These are phyloP conservation scores for Thinopyrum elongatum DNA, from an alignment of 176 grass and related monocot genomes.

Conservation along the genomic window DNA sequence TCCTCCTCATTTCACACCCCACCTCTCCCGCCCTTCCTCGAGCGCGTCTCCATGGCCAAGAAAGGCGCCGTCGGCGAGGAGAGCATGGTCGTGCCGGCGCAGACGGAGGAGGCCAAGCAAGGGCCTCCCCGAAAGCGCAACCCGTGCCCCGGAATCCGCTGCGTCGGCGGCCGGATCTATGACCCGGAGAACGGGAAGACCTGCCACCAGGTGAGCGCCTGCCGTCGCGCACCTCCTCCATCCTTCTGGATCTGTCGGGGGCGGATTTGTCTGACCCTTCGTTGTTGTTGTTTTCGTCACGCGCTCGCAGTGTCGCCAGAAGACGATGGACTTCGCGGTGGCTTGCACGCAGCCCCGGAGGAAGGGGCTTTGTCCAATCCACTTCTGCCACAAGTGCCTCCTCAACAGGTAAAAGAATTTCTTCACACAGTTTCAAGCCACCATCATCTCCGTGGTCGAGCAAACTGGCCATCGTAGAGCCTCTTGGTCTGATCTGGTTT, in stretches of 20 bases:
- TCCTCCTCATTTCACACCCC: background rate
- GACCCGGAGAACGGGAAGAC: conserved; percentile 76
- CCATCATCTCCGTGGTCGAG: background rate
- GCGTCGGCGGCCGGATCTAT: conserved; percentile 60
- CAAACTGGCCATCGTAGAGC: background rate
- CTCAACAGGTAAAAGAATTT: conserved; percentile 55
- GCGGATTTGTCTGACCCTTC: background rate
- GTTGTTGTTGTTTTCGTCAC: background rate
- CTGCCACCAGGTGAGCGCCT: conserved; percentile 77
- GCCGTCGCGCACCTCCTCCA: background rate
- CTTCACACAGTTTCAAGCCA: background rate
- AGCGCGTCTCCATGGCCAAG: background rate
- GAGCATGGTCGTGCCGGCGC: background rate
- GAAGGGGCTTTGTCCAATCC: conserved; percentile 63
- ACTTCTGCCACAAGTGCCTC: conserved; percentile 83
- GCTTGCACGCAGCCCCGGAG: conserved; percentile 64
- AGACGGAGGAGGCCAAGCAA: background rate
- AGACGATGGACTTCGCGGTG: conserved; percentile 70
- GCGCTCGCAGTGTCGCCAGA: conserved; percentile 74
- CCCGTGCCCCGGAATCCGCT: conserved; percentile 44
- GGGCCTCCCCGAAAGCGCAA: conserved; percentile 40
- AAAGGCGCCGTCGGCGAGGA: background rate
- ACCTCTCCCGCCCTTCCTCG: background rate
- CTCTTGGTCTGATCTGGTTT: background rate
- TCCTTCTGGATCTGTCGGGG: background rate